Base-by-base conservation (phyloP, 1,139 yeast species). In the Taphrina communis region DNA sequence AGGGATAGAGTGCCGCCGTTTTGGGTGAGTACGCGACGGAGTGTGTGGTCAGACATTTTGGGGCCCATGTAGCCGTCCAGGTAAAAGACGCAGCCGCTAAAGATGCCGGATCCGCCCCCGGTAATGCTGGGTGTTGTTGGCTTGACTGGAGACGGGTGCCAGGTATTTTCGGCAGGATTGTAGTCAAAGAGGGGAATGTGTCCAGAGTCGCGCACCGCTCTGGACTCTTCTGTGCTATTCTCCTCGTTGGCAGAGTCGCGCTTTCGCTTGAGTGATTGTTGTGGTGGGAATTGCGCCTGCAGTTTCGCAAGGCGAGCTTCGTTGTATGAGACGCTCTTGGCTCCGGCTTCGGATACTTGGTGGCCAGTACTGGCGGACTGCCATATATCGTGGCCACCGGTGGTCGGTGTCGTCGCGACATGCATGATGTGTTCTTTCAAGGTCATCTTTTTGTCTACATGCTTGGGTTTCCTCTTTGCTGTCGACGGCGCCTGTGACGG, bases 11-110 rank as follows among this genome's bases (percentile, higher is more conserved):
- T 38, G 42, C 68, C 68, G 14, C 68, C 68, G 12, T 57, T 21
- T 19, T 41, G 62, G 8, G 68, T 51, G 17, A 65, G 41, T 17
- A 21, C 48, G 19, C 63, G 63, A 11, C 60, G 21, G 14, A 65
- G 63, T 11, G 58, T 39, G 50, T 57, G 61, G 31, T 65, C 68
- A 7, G 68, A 65, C 35, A 35, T n/a, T 39, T 38, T 25, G 11
- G 68, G 55, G 1, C 68, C 68, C 42, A 65, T 31, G 52, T 65
- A 65, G 19, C 68, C 68, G 38, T 65, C 58, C 19, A 65, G 52
- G 42, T 65, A 65, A n/a, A 65, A 58, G n/a, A 51, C 58, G 44
- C 68, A 65, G 3, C 68, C 68, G 14, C 44, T 50, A 21, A 65
- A 65, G 12, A 57, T 55, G 39, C 61, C 62, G 25, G 55, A n/a